Conservation (phyloP, 805 yeast genomes). For the Teunomyces kruisii region DNA sequence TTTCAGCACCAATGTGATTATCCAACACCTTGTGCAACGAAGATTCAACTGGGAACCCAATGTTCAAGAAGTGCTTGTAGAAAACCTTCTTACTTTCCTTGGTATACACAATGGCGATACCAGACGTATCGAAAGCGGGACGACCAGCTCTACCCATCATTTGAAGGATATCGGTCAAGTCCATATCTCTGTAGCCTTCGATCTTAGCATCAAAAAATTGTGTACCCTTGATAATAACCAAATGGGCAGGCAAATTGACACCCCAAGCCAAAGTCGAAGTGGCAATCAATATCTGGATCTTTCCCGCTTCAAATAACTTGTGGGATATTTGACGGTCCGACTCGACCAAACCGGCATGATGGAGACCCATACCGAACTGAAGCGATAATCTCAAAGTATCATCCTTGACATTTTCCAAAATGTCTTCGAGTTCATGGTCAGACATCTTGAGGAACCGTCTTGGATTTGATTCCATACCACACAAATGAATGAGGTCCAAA, state of each 20-base stretch:
- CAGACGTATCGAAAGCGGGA: constrained; percentile 77
- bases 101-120: constrained; percentile 74
- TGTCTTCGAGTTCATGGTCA: constrained; percentile 57
- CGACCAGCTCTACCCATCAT: constrained; percentile 83
- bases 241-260: constrained; percentile 77
- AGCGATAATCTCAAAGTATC: constrained; percentile 74
- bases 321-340: constrained; percentile 70
- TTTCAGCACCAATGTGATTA: constrained; percentile 80
- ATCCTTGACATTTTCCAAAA: constrained; percentile 64
- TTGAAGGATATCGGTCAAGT: constrained; percentile 74
- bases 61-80: constrained; percentile 73
- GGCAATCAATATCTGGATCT: constrained; percentile 71
- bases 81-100: constrained; percentile 73
- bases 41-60: constrained; percentile 82
- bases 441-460: constrained; percentile 65
- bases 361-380: constrained; percentile 79
- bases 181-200: constrained; percentile 78
- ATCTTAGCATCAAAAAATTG: constrained; percentile 62
- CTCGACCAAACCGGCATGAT: constrained; percentile 81
- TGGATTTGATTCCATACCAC: constrained; percentile 79
- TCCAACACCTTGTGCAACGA: constrained; percentile 75
- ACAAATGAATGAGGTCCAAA: constrained; percentile 69
- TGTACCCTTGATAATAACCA: constrained; percentile 78
- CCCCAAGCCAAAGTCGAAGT: constrained; percentile 90
- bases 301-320: constrained; percentile 65